These are phyloP conservation scores for Colletotrichum liriopes DNA, from an alignment of 2,329 filamentous ascomycete species.

Conservation along the genomic window DNA sequence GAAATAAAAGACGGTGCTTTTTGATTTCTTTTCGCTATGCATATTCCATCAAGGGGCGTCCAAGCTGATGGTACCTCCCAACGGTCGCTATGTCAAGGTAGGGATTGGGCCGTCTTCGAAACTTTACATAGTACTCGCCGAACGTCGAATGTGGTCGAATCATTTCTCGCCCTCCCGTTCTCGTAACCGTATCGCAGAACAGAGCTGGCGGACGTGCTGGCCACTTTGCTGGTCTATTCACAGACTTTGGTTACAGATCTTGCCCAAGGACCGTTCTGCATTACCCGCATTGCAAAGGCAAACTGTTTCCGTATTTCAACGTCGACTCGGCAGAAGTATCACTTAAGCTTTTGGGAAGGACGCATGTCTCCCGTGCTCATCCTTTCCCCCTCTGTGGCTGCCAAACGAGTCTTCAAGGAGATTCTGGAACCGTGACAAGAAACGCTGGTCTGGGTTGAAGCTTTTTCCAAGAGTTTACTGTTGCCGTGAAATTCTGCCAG, in stretches of 20 bases:
- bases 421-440: constrained; percentile 10
- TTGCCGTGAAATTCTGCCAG: constrained; percentile 16
- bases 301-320: constrained; percentile 20
- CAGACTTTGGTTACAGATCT: constrained; percentile 20
- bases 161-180: neutral
- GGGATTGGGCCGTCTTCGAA: constrained; percentile 25
- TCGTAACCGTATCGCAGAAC: constrained; percentile 36
- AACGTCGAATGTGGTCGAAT: constrained; percentile 7
- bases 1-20: neutral
- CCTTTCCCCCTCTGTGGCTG: neutral
- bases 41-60: constrained; percentile 10
- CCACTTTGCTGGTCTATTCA: neutral
- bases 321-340: constrained; percentile 10
- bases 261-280: neutral
- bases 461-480: neutral
- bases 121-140: neutral
- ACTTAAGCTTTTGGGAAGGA: constrained; percentile 7
- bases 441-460: neutral
- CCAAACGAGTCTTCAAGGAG: constrained; percentile 14
- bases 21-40: neutral
- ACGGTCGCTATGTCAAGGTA: neutral
- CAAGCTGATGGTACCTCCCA: constrained; percentile 6
- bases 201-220: constrained; percentile 9
- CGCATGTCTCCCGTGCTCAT: neutral
- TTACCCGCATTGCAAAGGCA: constrained; percentile 26